Base-by-base conservation (phyloP, 2,329 filamentous ascomycete genomes). In the Rasamsonia emersonii region DNA sequence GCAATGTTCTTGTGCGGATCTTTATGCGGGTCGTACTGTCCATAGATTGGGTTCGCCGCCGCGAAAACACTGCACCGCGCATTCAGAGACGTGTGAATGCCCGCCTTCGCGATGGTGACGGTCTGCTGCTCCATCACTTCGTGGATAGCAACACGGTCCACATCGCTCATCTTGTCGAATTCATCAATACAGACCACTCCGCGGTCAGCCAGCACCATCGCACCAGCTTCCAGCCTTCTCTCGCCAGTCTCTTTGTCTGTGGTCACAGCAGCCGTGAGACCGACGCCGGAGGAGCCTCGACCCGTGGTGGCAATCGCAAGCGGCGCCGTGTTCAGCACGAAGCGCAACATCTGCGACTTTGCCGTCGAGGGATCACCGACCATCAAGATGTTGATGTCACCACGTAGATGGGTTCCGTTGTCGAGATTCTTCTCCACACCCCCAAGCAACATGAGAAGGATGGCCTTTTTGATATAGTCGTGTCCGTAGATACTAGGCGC, bases 111-210 rank as follows among this genome's bases (percentile, higher is more conserved):
- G 51, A 98, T 98, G 9, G 91, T 98, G 39, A 98, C 91, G 0
- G 91, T 98, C 63, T 98, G 91, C 65, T 98, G 91, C 64, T 98
- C 91, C 91, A 98, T 98, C 44, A 98, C 91, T 83, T 98, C 91
- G 74, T 98, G 91, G 47, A 98, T 98, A 28, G 91, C 91, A 3
- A 98, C 91, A 55, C 91, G 79, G 61, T 98, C 91, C 36, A 96
- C 81, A 54, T 98, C 91, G 36, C 86, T 95, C 91, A 98, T 98
- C 62, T 98, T 98, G 67, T 98, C 91, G 47, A 98, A 98, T 53
- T 98, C 91, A 56, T 98, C 91, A 45, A 98, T 98, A 66, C 91
- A 98, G 19, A 98, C 91, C 8, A 98, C 89, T 46, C 91, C 91
- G 41, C 91, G 82, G 58, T 98, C 91, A 42, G 79, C 91, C 52